Percentiles rank a stretch among this genome's conserved stretches.
Conservation (phyloP, 176 grass and related monocot genomes). For the Aegilops speltoides region DNA sequence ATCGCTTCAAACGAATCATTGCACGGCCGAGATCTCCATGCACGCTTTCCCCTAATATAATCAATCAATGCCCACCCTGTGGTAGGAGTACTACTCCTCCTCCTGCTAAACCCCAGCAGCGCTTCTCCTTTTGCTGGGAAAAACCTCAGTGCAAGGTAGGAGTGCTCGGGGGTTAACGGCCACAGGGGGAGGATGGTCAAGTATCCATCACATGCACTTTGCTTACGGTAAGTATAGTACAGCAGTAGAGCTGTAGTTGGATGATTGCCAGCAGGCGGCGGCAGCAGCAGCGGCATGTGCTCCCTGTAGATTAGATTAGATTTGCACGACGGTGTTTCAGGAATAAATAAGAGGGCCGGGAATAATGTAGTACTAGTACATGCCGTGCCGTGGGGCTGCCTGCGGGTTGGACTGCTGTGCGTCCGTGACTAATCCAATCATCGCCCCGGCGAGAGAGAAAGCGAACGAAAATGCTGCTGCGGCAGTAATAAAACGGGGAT, state of each 20-base stretch:
- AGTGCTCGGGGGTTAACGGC: not conserved
- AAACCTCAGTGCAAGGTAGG: not conserved
- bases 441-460: not conserved
- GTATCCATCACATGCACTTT: not conserved
- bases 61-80: slow-evolving; percentile 5
- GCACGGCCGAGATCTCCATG: slow-evolving; percentile 33
- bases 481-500: not conserved
- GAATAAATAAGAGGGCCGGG: not conserved
- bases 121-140: too few relatives aligned
- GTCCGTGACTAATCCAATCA: slow-evolving; percentile 22
- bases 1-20: not conserved
- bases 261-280: not conserved
- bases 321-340: not conserved
- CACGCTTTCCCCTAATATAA: not conserved
- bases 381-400: not conserved
- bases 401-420: not conserved
- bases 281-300: not conserved
- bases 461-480: not conserved
- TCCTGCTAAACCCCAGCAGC: too few relatives aligned
- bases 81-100: not conserved
- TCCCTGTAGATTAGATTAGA: not conserved
- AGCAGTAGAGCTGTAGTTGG: not conserved
- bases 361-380: not conserved
- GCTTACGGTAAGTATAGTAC: not conserved
- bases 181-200: not conserved